Percentiles rank a stretch among this genome's conserved stretches.
Conservation (phyloP, 805 yeast genomes). For the Candida rishiriensis region DNA sequence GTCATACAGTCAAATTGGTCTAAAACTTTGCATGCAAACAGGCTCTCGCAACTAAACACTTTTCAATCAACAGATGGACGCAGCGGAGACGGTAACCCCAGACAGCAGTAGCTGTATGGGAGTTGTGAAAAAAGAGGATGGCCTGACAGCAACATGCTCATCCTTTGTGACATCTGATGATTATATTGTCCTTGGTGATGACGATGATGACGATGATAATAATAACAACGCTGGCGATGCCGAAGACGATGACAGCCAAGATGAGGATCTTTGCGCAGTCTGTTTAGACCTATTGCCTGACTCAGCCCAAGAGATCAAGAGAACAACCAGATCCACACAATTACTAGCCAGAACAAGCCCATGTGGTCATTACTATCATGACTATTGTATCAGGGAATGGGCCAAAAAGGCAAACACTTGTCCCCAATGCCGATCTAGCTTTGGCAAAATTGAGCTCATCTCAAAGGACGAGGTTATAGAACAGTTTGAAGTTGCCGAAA, state of each 20-base stretch:
- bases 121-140: no score
- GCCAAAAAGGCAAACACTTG: conserved; percentile 32
- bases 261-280: conserved; percentile 26
- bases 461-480: conserved; percentile 13
- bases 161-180: no score
- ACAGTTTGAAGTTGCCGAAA: conserved; percentile 18
- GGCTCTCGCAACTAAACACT: no score
- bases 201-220: background rate
- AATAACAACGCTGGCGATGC: background rate
- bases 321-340: conserved; percentile 23
- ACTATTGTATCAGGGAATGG: conserved; percentile 33
- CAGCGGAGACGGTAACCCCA: no score
- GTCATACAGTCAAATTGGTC: no score
- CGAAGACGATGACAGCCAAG: background rate
- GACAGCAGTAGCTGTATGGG: no score
- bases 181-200: no score
- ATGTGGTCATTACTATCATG: conserved; percentile 32
- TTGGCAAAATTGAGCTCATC: conserved; percentile 19
- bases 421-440: conserved; percentile 30
- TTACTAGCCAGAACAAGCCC: conserved; percentile 27
- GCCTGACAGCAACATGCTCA: no score
- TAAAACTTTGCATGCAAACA: no score
- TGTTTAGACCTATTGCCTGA: conserved; percentile 28
- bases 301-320: conserved; percentile 4
- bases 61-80: no score